These are phyloP conservation scores for Quercus alba DNA, from an alignment of 306 rosid species.

Conservation along the genomic window DNA sequence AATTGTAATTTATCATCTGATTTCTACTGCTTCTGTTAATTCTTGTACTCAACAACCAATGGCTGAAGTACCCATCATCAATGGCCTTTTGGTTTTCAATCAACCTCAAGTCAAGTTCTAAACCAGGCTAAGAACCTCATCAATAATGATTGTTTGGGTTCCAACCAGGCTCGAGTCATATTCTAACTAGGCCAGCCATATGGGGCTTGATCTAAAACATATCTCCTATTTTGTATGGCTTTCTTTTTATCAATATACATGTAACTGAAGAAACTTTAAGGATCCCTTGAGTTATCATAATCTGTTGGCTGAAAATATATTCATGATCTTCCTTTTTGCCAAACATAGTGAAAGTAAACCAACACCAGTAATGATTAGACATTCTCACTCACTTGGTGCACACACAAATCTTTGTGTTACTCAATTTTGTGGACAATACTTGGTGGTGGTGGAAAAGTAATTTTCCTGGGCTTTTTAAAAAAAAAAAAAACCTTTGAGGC, in stretches of 20 bases:
- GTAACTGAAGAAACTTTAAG: neutral
- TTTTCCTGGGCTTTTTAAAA: too few species aligned
- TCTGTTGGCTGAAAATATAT: neutral
- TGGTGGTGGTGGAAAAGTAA: too few species aligned
- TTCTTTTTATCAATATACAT: neutral
- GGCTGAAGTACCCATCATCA: neutral
- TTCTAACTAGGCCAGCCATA: neutral
- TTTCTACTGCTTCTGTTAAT: neutral
- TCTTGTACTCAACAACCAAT: neutral
- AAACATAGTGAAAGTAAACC: neutral
- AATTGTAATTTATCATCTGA: neutral
- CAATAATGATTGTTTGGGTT: neutral
- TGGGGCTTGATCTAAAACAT: too few species aligned
- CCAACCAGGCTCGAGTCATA: neutral
- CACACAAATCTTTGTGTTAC: too few species aligned
- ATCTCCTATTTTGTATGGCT: too few species aligned
- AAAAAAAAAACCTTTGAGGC: too few species aligned
- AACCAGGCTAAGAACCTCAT: neutral
- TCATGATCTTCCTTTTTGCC: neutral
- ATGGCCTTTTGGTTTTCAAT: neutral
- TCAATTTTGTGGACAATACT: too few species aligned
- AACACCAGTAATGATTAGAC: neutral
- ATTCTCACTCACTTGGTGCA: too few species aligned
- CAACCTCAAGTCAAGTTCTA: neutral
- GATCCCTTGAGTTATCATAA: neutral